A percentile compares a stretch with the other conserved stretches of the same genome.
These are phyloP conservation scores for Leishmania braziliensis DNA, from an alignment of 208 protist species.

Conservation along the genomic window DNA sequence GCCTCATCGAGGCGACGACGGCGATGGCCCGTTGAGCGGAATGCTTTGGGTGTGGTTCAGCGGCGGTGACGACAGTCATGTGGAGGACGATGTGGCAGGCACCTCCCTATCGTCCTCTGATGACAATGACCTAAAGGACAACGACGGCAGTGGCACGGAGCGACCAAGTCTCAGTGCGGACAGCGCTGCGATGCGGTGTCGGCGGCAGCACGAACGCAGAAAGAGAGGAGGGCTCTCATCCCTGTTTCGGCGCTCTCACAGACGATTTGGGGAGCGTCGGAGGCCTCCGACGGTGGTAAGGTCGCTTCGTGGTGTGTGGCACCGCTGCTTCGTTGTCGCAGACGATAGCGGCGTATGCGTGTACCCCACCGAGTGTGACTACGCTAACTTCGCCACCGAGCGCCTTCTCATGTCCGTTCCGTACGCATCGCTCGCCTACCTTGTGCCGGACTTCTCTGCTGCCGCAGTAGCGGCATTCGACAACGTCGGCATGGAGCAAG, in stretches of 20 bases:
- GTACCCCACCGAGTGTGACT: constrained; percentile 41
- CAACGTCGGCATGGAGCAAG: neutral
- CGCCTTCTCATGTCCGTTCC: constrained; percentile 38
- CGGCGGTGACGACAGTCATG: neutral
- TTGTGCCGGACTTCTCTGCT: constrained; percentile 41
- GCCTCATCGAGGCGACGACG: constrained; percentile 11
- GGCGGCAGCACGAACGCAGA: too few species aligned
- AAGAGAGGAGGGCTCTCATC: too few species aligned
- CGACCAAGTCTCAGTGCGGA: constrained; percentile 1
- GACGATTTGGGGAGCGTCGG: neutral
- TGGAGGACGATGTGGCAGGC: neutral
- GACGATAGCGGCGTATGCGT: constrained; percentile 44
- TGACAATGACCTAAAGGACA: neutral
- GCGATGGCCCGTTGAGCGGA: constrained; percentile 11
- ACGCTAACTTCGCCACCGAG: constrained; percentile 40
- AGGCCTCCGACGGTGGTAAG: neutral
- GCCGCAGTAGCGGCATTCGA: neutral
- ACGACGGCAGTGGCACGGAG: neutral
- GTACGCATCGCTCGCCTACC: constrained; percentile 44
- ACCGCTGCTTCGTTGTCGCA: constrained; percentile 43
- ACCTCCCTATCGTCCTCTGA: neutral
- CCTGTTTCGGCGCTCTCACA: too few species aligned
- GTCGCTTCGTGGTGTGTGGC: constrained; percentile 21
- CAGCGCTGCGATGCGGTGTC: neutral
- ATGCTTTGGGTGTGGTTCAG: constrained; percentile 26